phyloP scores from a whole-genome alignment of 2,329 filamentous ascomycete genomes.

The Diaporthe nobilis region DNA sequence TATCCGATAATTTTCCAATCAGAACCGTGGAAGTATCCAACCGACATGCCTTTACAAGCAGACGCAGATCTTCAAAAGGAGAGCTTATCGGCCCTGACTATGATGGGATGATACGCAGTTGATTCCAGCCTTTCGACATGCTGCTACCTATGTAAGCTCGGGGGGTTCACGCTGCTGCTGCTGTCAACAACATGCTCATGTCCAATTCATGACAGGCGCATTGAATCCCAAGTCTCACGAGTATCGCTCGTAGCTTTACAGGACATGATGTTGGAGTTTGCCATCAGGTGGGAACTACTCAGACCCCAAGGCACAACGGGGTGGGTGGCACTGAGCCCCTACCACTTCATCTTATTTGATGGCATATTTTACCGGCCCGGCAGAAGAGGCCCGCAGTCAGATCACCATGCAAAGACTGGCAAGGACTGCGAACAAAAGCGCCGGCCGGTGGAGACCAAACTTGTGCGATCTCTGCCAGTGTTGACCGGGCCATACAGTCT shows the following conservation, averaged over 20 bases:
- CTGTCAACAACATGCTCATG: not conserved
- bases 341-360: not conserved
- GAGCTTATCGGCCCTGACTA: not conserved
- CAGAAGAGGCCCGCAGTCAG: not conserved
- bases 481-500: no score
- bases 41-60: not conserved
- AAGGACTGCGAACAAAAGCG: not conserved
- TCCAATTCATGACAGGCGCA: not conserved
- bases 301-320: not conserved
- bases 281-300: not conserved
- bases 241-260: not conserved
- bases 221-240: not conserved
- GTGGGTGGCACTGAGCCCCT: not conserved
- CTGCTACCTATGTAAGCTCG: not conserved
- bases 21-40: not conserved
- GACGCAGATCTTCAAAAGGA: not conserved
- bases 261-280: not conserved
- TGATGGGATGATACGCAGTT: not conserved
- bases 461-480: no score
- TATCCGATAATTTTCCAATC: no score
- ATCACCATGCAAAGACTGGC: not conserved
- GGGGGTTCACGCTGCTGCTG: not conserved
- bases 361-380: not conserved
- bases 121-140: not conserved
- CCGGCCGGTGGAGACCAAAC: not conserved